phyloP scores from a whole-genome alignment of 331 rosid species.

The Dryas integrifolia region DNA sequence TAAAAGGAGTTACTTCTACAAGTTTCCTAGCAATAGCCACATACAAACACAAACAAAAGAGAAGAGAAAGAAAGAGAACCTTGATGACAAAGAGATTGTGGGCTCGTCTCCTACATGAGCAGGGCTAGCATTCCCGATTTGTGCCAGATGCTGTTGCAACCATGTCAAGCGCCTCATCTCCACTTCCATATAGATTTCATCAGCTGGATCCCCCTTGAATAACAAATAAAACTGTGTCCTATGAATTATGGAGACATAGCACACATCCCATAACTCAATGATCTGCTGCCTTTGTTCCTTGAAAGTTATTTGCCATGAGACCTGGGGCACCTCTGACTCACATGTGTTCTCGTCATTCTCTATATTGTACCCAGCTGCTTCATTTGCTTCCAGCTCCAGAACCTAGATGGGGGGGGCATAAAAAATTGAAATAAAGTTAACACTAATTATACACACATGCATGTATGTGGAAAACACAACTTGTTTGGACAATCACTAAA shows the following conservation, averaged over 20 bases:
- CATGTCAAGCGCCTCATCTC: conserved; percentile 93
- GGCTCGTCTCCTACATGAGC: conserved; percentile 83
- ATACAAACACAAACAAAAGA: neutral
- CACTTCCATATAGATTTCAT: conserved; percentile 94
- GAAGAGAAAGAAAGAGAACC: conserved; percentile 42
- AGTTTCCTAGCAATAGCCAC: conserved; percentile 3
- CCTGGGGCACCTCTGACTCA: conserved; percentile 56
- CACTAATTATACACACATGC: neutral
- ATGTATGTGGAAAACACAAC: neutral
- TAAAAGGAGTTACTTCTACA: neutral
- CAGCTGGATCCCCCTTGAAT: conserved; percentile 91
- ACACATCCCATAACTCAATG: conserved; percentile 86
- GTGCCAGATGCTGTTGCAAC: conserved; percentile 89
- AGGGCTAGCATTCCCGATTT: conserved; percentile 90
- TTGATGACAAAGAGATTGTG: conserved; percentile 77
- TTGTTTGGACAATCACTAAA: too few relatives aligned
- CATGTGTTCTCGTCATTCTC: conserved; percentile 58
- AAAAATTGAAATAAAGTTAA: neutral
- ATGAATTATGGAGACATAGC: conserved; percentile 90
- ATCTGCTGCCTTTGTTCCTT: conserved; percentile 78
- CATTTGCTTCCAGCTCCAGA: conserved; percentile 95
- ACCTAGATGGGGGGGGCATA: conserved; percentile 45
- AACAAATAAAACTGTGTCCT: conserved; percentile 92
- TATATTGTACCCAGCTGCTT: conserved; percentile 71
- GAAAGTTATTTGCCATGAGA: conserved; percentile 79